Base-by-base conservation (phyloP, 768 basidiomycete species). In the Flagelloscypha sp. region DNA sequence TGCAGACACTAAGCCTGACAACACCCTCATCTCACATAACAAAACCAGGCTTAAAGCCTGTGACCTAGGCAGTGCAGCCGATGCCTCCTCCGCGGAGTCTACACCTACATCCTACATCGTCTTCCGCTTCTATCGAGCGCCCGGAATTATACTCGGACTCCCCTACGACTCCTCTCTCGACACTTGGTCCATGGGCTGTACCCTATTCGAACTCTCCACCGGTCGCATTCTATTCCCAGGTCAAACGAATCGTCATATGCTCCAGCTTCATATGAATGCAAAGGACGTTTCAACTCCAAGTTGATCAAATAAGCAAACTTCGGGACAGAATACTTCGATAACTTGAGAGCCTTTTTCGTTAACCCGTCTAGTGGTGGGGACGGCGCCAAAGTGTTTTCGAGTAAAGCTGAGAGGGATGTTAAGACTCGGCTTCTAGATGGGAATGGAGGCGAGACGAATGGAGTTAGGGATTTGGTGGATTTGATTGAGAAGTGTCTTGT, bases 21-120 rank as follows among this genome's bases (percentile, higher is more conserved):
- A 84, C 49, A 80, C 84, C 29, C n/a, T n/a, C n/a, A n/a, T n/a
- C n/a, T n/a, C n/a, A n/a, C n/a, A n/a, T n/a, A n/a, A n/a, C n/a
- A n/a, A n/a, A n/a, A 92, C 86, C 3, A 58, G 89, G 15, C 61
- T 98, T 39, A 99, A 99, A 61, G 61, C 98, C 2, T 98, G 93
- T 52, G 95, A 99, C 59, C 63, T 99, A 21, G 95, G 95, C 13
- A 94, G 90, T 2, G 95, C 95, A 1, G 85, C 86, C 6, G 94
- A 98, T 56, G 84, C 82, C 1, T 81, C 81, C 7, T 94, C 97
- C 58, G 90, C 89, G 56, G 95, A 95, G 22, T 92, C 98, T 48
- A 97, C 95, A 6, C 95, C 95, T 7, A n/a, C n/a, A n/a, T n/a
- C n/a, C n/a, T 98, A 99, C 58, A 79, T 99, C 37, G 95, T 98